phyloP scores from a whole-genome alignment of 1,139 yeast genomes.

The Torulaspora globosa region DNA sequence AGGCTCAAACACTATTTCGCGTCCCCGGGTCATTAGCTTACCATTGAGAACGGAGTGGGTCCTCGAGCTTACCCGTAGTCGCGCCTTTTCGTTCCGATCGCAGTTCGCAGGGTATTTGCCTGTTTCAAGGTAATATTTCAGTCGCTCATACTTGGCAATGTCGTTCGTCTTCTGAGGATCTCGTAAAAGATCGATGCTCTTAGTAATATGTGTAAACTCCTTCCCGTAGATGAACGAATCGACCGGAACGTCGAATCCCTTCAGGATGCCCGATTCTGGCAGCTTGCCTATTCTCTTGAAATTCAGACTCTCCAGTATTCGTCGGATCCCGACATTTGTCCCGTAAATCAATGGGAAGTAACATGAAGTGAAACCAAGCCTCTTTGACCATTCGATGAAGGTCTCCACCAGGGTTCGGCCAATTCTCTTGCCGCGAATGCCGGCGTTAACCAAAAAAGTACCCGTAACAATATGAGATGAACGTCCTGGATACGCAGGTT shows the following conservation, averaged over 20 bases:
- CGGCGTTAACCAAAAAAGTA: conserved; percentile 83
- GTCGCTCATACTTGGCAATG: conserved; percentile 57
- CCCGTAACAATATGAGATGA: conserved; percentile 93
- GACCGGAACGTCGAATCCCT: conserved; percentile 77
- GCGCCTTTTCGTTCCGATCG: conserved; percentile 76
- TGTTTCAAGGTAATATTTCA: conserved; percentile 72
- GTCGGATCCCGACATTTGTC: conserved; percentile 75
- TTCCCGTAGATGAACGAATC: conserved; percentile 76
- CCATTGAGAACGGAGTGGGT: conserved; percentile 71
- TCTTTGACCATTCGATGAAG: conserved; percentile 85
- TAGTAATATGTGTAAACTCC: conserved; percentile 40
- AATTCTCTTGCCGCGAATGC: conserved; percentile 88
- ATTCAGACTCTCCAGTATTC: conserved; percentile 73
- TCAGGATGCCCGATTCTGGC: conserved; percentile 79
- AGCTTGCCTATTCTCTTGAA: conserved; percentile 76
- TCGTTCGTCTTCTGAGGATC: conserved; percentile 31
- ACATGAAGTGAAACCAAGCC: conserved; percentile 78
- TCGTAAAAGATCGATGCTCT: conserved; percentile 32
- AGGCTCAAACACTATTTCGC: conserved; percentile 77
- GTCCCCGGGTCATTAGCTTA: conserved; percentile 68
- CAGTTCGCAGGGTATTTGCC: conserved; percentile 84
- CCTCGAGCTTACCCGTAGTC: conserved; percentile 76
- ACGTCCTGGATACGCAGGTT: conserved; percentile 89
- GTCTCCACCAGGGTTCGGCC: conserved; percentile 83
- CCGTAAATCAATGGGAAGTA: conserved; percentile 86